Evolutionary conservation across 108 stramenopile genomes (phyloP).

Genomic region (Poteriospumella lacustris): DNA sequence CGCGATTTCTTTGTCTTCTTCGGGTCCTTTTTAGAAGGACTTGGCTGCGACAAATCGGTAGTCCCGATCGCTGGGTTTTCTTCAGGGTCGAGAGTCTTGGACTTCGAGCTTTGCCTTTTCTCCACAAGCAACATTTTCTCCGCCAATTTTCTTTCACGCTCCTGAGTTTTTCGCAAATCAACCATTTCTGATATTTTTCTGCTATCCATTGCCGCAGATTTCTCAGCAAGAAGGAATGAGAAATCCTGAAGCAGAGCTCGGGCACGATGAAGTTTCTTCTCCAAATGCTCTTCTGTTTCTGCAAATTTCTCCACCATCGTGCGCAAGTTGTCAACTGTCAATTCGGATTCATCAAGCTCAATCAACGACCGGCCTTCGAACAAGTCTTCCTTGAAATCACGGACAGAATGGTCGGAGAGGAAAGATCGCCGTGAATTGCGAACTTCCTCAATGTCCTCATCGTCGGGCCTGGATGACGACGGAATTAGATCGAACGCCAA

Average conservation of each 20-base stretch:
- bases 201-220: too few relatives aligned
- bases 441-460: not conserved
- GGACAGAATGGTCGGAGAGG: not conserved
- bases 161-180: too few relatives aligned
- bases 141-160: too few relatives aligned
- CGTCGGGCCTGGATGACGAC: not conserved
- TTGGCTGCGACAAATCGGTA: too few relatives aligned
- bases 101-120: not conserved
- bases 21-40: too few relatives aligned
- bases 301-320: slow-evolving; percentile 3
- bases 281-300: not conserved
- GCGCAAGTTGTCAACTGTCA: not conserved
- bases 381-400: not conserved
- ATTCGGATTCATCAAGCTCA: not conserved
- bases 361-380: not conserved
- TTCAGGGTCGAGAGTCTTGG: too few relatives aligned
- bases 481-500: not conserved
- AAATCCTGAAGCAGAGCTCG: slow-evolving; percentile 20
- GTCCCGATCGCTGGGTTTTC: too few relatives aligned
- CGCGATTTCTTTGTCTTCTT: too few relatives aligned
- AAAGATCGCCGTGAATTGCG: not conserved
- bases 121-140: not conserved
- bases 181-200: too few relatives aligned
- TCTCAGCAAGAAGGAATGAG: not conserved
- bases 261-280: not conserved